phyloP scores from a whole-genome alignment of 1,284 basidiomycete species.

The Macrocystidia cucumis region DNA sequence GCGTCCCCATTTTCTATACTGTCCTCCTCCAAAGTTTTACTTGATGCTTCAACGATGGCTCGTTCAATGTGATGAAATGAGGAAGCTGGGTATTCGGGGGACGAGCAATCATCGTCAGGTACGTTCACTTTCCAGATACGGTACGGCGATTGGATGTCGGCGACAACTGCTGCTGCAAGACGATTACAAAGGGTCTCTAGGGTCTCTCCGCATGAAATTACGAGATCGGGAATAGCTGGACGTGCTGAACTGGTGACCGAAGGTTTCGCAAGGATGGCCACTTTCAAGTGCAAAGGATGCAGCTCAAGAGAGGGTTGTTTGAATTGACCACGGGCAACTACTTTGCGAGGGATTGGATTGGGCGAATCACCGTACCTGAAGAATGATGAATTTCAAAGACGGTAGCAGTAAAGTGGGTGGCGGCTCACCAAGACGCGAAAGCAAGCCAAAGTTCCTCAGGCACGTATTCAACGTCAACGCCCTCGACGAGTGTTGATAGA shows the following conservation, averaged over 20 bases:
- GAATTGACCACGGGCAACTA: slow-evolving; percentile 51
- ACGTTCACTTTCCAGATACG: slow-evolving; percentile 53
- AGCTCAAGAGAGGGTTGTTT: slow-evolving; percentile 68
- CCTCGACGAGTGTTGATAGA: slow-evolving; percentile 44
- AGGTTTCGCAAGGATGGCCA: slow-evolving; percentile 38
- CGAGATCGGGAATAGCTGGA: slow-evolving; percentile 23
- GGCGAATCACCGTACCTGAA: slow-evolving; percentile 63
- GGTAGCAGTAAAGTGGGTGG: too few species aligned
- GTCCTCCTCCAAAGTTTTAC: slow-evolving; percentile 49
- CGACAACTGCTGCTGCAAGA: slow-evolving; percentile 27
- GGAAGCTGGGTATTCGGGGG: slow-evolving; percentile 29
- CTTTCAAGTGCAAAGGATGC: slow-evolving; percentile 63
- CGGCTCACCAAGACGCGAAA: slow-evolving; percentile 58
- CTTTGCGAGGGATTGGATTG: slow-evolving; percentile 53
- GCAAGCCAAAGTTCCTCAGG: slow-evolving; percentile 68
- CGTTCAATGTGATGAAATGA: slow-evolving; percentile 30
- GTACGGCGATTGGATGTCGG: slow-evolving; percentile 25
- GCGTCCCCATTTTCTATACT: slow-evolving; percentile 49
- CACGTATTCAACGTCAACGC: slow-evolving; percentile 74
- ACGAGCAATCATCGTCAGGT: slow-evolving; percentile 25
- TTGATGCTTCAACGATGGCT: slow-evolving; percentile 23
- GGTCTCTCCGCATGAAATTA: slow-evolving; percentile 45
- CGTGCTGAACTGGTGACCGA: slow-evolving; percentile 13
- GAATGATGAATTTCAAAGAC: slow-evolving; percentile 6
- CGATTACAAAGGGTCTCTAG: slow-evolving; percentile 31